Evolutionary conservation across 1,284 basidiomycete species (phyloP).

Genomic region (Neonothopanus nambi): DNA sequence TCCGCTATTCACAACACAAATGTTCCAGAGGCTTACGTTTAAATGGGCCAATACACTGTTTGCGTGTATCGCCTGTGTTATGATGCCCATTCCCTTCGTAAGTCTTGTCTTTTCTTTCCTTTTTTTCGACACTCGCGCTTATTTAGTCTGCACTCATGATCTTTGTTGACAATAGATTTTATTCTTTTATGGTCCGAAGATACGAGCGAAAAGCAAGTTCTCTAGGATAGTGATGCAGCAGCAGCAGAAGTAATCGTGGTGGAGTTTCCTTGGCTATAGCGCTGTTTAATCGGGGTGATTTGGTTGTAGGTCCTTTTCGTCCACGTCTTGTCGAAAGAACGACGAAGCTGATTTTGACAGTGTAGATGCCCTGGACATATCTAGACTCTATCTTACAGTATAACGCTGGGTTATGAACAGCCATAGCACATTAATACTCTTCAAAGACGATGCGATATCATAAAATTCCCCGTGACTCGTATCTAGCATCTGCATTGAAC

Average conservation of each 20-base stretch:
- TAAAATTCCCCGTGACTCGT: no score
- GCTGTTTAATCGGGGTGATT: no score
- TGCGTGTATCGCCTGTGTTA: slow-evolving; percentile 55
- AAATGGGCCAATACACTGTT: slow-evolving; percentile 75
- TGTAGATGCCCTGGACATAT: no score
- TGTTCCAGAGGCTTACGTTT: slow-evolving; percentile 62
- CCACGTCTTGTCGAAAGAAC: no score
- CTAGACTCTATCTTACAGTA: no score
- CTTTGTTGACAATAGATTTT: slow-evolving; percentile 48
- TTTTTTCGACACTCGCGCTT: neutral
- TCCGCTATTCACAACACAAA: slow-evolving; percentile 64
- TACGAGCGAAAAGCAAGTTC: slow-evolving; percentile 63
- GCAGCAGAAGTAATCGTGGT: neutral
- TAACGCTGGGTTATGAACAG: no score
- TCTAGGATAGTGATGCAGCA: slow-evolving; percentile 34
- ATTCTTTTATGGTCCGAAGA: slow-evolving; percentile 61
- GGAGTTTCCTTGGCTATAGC: no score
- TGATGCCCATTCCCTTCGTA: slow-evolving; percentile 69
- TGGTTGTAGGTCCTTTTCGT: no score
- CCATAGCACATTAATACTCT: no score
- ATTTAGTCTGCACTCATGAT: neutral
- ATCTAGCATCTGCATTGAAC: no score
- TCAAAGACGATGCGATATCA: no score
- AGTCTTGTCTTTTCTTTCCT: slow-evolving; percentile 14
- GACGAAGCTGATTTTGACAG: no score